Conservation (phyloP, 441 rosid genomes). For the Corymbia calophylla region DNA sequence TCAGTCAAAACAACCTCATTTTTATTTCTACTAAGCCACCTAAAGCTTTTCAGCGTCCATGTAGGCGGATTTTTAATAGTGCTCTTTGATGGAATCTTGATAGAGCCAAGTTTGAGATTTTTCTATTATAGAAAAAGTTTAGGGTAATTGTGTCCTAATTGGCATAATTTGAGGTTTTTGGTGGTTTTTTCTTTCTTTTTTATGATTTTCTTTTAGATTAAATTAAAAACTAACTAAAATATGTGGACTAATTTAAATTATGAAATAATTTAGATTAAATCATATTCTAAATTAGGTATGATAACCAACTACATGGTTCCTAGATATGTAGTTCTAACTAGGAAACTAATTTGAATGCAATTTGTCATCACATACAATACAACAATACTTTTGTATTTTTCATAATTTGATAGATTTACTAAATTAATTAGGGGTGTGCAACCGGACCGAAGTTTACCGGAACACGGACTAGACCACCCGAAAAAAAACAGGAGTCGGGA, state of each 20-base stretch:
- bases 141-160: too few relatives aligned
- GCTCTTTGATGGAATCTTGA: too few relatives aligned
- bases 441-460: too few relatives aligned
- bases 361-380: not conserved
- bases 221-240: not conserved
- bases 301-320: not conserved
- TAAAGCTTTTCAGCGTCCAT: accelerated
- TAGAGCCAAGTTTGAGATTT: too few relatives aligned
- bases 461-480: too few relatives aligned
- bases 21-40: too few relatives aligned
- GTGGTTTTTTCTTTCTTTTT: not conserved
- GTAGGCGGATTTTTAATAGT: too few relatives aligned
- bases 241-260: not conserved
- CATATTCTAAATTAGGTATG: not conserved
- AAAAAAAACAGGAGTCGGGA: too few relatives aligned
- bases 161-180: too few relatives aligned
- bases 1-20: too few relatives aligned
- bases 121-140: too few relatives aligned
- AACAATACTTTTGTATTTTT: not conserved
- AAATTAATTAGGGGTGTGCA: too few relatives aligned
- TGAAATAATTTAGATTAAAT: not conserved
- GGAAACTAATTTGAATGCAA: not conserved
- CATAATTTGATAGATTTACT: not conserved
- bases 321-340: not conserved
- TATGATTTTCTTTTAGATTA: not conserved